Evolutionary conservation across 805 yeast species (phyloP), one percentile per base, ranked within the genome.

Genomic region (Sungouiozyma intestinalis): DNA sequence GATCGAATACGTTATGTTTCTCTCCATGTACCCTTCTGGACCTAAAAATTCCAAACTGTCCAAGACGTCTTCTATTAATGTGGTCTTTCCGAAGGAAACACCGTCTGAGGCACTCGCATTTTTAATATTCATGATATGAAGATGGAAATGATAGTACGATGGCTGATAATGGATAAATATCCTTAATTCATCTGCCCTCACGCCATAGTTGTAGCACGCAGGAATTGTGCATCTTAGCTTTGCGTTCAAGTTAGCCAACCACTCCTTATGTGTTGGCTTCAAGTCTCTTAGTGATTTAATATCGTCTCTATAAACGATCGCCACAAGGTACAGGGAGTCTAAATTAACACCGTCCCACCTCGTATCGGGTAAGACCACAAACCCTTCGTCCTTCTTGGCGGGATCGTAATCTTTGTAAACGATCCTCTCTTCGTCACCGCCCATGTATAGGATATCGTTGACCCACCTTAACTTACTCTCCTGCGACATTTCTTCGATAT

Each of bases 81-180:
- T 69, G 1, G 97, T 95, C 53, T 82, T 83, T 2, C 97, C 97
- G 2, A 72, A 74, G 4, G 76, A 62, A 53, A 84, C 72, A 38
- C 94, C 77, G 48, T 73, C 72, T 37, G 86, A 78, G 42, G 81
- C 53, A 1, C 92, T 85, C 1, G 76, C 76, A 51, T 84, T 84
- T 16, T 63, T 69, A 4, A 83, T 69, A 53, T 84, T 81, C 16
- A 86, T 95, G 15, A 85, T 80, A 59, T 92, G 98, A 15, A 92
- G 73, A 58, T 92, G 98, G 68, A 92, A 81, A 55, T 92, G 97
- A 57, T 92, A 92, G 60, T 90, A 92, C 0, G 95, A 83, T 0
- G 98, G 98, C 50, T 88, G 97, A 61, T 92, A 84, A 66, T 92
- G 98, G 39, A 92, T 72, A 56, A 84, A 92, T 1, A 87, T 58